These are phyloP conservation scores for Gonapodya sp. DNA, from an alignment of 192 early-diverging fungal genomes.

Conservation along the genomic window DNA sequence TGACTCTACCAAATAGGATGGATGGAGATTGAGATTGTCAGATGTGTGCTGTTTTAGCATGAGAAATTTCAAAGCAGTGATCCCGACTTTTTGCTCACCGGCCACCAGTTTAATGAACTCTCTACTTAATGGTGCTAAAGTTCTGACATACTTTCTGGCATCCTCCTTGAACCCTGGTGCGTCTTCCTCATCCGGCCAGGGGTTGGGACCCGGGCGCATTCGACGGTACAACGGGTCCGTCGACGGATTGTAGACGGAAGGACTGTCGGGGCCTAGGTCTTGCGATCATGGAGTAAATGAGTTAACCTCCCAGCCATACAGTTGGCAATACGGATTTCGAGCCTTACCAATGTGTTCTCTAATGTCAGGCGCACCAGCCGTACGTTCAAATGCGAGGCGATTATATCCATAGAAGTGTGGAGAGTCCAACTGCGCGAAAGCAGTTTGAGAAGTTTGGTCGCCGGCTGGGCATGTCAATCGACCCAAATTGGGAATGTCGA, in stretches of 20 bases:
- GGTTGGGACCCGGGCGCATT: slow-evolving; percentile 1
- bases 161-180: slow-evolving; percentile 2
- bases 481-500: too few species aligned
- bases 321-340: not conserved
- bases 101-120: not conserved
- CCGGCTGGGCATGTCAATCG: not conserved
- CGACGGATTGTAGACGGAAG: not conserved
- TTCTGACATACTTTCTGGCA: not conserved
- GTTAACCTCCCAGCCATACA: too few species aligned
- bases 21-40: too few species aligned
- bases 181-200: slow-evolving; percentile 1
- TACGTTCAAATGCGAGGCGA: not conserved
- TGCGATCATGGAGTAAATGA: too few species aligned
- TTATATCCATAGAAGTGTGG: not conserved
- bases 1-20: too few species aligned
- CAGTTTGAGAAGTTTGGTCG: not conserved
- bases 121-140: not conserved
- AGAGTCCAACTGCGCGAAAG: not conserved
- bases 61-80: too few species aligned
- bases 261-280: not conserved
- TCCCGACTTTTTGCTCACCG: not conserved
- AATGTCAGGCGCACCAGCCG: not conserved
- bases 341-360: not conserved
- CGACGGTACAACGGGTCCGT: not conserved
- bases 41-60: too few species aligned